Conservation (phyloP, 345 rosid genomes). For the Hevea brasiliensis region DNA sequence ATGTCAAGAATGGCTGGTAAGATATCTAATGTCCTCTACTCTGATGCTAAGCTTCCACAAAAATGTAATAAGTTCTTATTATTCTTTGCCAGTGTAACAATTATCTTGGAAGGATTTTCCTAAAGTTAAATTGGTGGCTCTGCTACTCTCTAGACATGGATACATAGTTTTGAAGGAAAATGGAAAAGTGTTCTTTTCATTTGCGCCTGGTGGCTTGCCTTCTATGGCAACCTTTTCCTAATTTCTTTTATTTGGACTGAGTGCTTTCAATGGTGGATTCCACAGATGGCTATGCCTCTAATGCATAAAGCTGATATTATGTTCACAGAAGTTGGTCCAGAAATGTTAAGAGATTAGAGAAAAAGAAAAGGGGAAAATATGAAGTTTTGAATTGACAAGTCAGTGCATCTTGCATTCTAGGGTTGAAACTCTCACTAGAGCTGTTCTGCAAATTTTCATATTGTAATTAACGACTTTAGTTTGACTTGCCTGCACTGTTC, state of each 20-base stretch:
- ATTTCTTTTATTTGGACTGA: neutral
- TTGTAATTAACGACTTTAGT: too few relatives aligned
- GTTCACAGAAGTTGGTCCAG: neutral
- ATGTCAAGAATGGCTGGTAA: conserved; percentile 76
- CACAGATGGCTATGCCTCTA: neutral
- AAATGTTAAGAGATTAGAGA: neutral
- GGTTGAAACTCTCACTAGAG: neutral
- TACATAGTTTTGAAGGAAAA: neutral
- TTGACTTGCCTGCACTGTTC: neutral
- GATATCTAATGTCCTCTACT: conserved; percentile 9
- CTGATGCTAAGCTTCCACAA: conserved; percentile 11
- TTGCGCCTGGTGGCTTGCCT: conserved; percentile 6
- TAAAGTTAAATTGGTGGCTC: conserved; percentile 1
- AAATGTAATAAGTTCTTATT: neutral
- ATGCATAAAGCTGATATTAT: neutral
- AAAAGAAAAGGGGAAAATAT: neutral
- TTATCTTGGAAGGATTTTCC: neutral
- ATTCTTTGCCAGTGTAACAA: neutral
- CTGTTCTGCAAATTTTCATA: neutral
- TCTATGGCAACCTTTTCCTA: neutral
- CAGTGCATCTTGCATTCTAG: neutral
- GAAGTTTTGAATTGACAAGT: neutral
- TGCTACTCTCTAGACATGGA: neutral
- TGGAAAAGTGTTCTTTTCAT: too few relatives aligned
- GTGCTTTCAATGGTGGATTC: neutral